A percentile compares a stretch with the other conserved stretches of the same genome.
phyloP scores from a whole-genome alignment of 768 basidiomycete species.

The Phlebiopsis gigantea region DNA sequence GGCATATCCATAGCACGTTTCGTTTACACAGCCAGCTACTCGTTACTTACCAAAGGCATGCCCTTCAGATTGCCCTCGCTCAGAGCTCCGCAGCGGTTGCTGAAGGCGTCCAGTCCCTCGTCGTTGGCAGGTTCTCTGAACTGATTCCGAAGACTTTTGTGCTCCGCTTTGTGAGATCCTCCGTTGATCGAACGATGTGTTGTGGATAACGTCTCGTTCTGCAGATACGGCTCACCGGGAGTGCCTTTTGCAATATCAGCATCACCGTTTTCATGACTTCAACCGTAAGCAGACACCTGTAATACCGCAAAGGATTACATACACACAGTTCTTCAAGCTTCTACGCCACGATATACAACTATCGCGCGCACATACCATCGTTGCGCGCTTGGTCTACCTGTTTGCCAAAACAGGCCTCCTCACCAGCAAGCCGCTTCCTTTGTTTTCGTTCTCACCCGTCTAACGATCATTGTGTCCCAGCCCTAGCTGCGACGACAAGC shows the following conservation, averaged over 20 bases:
- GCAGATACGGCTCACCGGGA: conserved; percentile 21
- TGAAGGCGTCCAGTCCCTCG: neutral
- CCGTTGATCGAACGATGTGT: no score
- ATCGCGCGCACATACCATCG: neutral
- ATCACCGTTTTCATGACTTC: conserved; percentile 23
- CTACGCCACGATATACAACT: neutral
- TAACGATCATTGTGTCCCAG: neutral
- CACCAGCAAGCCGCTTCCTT: neutral
- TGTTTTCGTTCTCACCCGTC: neutral
- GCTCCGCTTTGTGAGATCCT: neutral
- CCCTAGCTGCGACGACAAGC: neutral
- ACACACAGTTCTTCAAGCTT: neutral
- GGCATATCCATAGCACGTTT: neutral
- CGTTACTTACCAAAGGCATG: neutral
- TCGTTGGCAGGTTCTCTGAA: neutral
- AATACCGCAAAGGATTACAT: no score
- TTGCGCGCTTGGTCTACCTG: neutral
- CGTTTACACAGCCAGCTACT: neutral
- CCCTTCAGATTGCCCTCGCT: neutral
- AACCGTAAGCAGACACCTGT: conserved; percentile 20
- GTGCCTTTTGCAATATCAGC: conserved; percentile 20
- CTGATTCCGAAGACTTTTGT: neutral
- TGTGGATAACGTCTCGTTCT: neutral
- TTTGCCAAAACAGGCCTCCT: conserved; percentile 4
- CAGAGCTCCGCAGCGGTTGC: neutral